A percentile compares a stretch with the other conserved stretches of the same genome.
These are phyloP conservation scores for Speleostelium caveatum DNA, from an alignment of 78 protist species.

Conservation along the genomic window DNA sequence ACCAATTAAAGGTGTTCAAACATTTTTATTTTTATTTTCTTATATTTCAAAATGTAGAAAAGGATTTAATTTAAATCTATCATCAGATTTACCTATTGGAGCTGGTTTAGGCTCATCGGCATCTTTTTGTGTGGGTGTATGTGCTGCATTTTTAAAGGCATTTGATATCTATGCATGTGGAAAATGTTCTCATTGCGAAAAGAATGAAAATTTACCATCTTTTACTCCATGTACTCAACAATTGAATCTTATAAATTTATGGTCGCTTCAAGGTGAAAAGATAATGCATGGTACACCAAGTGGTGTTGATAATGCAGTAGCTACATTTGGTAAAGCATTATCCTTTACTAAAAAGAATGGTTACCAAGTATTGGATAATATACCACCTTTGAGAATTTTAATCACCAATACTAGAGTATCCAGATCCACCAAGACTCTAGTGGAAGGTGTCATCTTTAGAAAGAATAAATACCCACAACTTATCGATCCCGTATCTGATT, in stretches of 20 bases:
- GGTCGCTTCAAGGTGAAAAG: constrained; percentile 75
- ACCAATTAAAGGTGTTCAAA: constrained; percentile 38
- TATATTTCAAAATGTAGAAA: constrained; percentile 14
- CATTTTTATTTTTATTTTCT: constrained; percentile 62
- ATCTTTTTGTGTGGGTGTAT: constrained; percentile 80
- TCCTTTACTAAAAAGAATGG: constrained; percentile 63
- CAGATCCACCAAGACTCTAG: constrained; percentile 62
- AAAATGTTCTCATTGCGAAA: constrained; percentile 27
- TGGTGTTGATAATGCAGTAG: constrained; percentile 85
- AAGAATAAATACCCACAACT: constrained; percentile 9
- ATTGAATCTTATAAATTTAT: constrained; percentile 55
- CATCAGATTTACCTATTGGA: constrained; percentile 81
- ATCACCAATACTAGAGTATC: constrained; percentile 52
- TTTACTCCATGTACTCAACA: constrained; percentile 6
- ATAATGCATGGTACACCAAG: constrained; percentile 87
- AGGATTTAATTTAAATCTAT: constrained; percentile 24
- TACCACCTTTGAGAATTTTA: constrained; percentile 49
- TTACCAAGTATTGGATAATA: constrained; percentile 14
- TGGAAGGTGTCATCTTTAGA: constrained; percentile 38
- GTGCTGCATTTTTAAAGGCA: constrained; percentile 55
- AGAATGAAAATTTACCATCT: neutral
- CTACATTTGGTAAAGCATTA: constrained; percentile 73
- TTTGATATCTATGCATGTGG: constrained; percentile 63
- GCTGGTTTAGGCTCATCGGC: constrained; percentile 90
- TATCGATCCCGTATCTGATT: constrained; percentile 50